Base-by-base conservation (phyloP, 257 asterid species). In the Solanum dulcamara region DNA sequence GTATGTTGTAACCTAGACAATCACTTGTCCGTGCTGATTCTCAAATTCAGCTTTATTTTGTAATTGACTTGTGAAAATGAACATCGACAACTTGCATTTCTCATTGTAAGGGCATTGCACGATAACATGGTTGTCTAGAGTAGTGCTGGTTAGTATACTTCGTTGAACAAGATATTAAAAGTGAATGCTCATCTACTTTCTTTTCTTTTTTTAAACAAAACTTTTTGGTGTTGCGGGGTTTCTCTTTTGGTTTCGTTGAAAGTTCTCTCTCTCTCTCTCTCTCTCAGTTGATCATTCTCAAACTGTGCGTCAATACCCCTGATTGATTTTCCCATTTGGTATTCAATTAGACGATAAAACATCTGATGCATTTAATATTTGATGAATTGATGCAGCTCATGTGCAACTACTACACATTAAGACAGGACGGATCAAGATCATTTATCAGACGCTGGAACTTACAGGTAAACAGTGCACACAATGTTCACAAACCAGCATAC, bases 401-500 rank as follows among this genome's bases (percentile, higher is more conserved):
- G 98, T 95, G 99, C 94, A 95, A 97, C 92, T 87, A 92, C 88
- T 97, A 97, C 92, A 94, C 99, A 30, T 53, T 97, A 84, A 92
- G 99, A 92, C 98, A 94, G 89, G 99, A 97, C 6, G 98, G 99
- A 83, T 97, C 99, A 28, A 89, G 93, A 71, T 91, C 98, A 35
- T 97, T 94, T 88, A 84, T 94, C 88, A 88, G 99, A 84, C 42
- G 70, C 83, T 97, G 99, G 99, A 92, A 90, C 92, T 91, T 95
- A 72, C 96, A 96, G 98, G 99, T 94, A 91, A 50, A 38, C 32
- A 35, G 42, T n/a, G n/a, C 17, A 10, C 24, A 3, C 44, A 67
- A 24, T 33, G 13, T 26, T 40, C 77, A 79, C 83, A 10, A 77
- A 46, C 28, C 42, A 46, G 18, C 28, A 28, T 9, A 28, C 60